Conservation (phyloP, 1,139 yeast species). For the Candida gigantensis region DNA sequence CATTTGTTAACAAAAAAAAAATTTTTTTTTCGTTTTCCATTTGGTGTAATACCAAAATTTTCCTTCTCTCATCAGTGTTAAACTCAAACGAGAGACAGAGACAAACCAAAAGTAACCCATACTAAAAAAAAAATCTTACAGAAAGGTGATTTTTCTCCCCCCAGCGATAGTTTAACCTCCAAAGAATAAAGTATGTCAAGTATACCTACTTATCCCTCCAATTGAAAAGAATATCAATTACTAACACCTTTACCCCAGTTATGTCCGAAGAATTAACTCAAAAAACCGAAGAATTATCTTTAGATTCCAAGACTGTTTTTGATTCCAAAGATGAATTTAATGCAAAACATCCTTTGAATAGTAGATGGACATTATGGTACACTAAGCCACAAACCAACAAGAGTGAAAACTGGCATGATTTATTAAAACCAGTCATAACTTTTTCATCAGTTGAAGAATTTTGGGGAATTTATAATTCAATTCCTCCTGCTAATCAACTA, state of each 20-base stretch:
- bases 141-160: too few species aligned
- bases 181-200: too few species aligned
- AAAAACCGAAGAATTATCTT: slow-evolving; percentile 54
- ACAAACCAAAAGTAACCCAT: too few species aligned
- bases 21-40: too few species aligned
- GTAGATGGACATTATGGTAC: slow-evolving; percentile 97
- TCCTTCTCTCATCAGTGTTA: too few species aligned
- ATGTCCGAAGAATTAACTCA: slow-evolving; percentile 57
- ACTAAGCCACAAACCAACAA: slow-evolving; percentile 85
- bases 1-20: slow-evolving; percentile 2
- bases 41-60: too few species aligned
- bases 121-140: too few species aligned
- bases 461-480: slow-evolving; percentile 97
- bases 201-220: too few species aligned
- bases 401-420: slow-evolving; percentile 89
- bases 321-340: slow-evolving; percentile 69
- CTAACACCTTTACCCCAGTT: slow-evolving; percentile 1
- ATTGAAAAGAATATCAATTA: not conserved
- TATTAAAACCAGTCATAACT: slow-evolving; percentile 89
- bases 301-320: slow-evolving; percentile 61
- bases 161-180: too few species aligned
- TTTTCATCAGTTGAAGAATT: slow-evolving; percentile 94
- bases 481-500: slow-evolving; percentile 89
- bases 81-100: too few species aligned
- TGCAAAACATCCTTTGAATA: slow-evolving; percentile 88